phyloP scores from a whole-genome alignment of 495 filamentous ascomycete genomes.

The Neurospora sp. region DNA sequence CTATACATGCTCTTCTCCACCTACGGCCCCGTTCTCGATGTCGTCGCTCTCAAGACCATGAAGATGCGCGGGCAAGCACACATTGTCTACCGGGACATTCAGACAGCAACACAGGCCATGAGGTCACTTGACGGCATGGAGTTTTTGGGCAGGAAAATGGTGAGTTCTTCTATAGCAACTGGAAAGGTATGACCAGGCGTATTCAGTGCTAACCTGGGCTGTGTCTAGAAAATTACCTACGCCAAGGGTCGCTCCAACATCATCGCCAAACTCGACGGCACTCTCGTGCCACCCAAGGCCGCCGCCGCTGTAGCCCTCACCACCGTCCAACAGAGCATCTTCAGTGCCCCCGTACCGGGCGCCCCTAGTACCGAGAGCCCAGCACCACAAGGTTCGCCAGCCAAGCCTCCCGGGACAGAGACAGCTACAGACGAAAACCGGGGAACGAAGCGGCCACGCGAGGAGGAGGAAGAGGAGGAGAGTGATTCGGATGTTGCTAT shows the following conservation, averaged over 20 bases:
- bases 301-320: constrained; percentile 51
- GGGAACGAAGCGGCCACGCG: constrained; percentile 58
- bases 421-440: constrained; percentile 31
- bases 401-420: constrained; percentile 31
- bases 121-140: constrained; percentile 76
- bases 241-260: constrained; percentile 77
- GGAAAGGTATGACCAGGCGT: too few relatives aligned
- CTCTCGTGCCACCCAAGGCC: constrained; percentile 54
- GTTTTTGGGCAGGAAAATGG: constrained; percentile 81
- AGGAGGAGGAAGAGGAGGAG: constrained; percentile 45
- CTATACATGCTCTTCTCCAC: constrained; percentile 92
- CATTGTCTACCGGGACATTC: constrained; percentile 78
- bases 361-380: constrained; percentile 26
- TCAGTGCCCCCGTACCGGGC: constrained; percentile 53
- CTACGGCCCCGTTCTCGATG: constrained; percentile 85
- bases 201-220: constrained; percentile 18
- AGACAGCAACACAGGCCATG: constrained; percentile 83
- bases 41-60: constrained; percentile 77
- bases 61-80: constrained; percentile 96
- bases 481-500: constrained; percentile 60
- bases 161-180: constrained; percentile 38
- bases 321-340: constrained; percentile 74
- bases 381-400: constrained; percentile 28
- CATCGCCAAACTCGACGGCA: constrained; percentile 83
- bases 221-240: constrained; percentile 68